Base-by-base conservation (phyloP, 2,329 filamentous ascomycete species). In the Talaromyces sp. region DNA sequence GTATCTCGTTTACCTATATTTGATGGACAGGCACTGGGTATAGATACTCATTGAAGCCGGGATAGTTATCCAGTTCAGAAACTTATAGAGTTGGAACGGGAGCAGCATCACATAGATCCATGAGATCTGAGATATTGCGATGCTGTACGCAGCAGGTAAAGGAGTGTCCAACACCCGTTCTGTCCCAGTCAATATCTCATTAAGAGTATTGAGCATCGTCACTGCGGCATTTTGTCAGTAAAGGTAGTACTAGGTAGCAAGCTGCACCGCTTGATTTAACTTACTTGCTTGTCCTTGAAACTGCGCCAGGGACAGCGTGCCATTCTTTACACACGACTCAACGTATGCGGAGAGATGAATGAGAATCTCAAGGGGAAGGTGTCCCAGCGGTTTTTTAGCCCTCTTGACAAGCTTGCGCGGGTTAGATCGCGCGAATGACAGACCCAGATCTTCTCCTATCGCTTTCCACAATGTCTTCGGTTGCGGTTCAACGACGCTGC, bases 91-190 rank as follows among this genome's bases (percentile, higher is more conserved):
- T 74, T 95, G 90, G 80, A 94, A 94, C 5, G 90, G 90, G 1
- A 95, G 81, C 29, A 90, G 80, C 62, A 91, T 75, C 48, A 94
- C 86, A 73, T 94, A 95, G 47, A 91, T 82, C 85, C 89, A 92
- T 29, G 90, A 90, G 67, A 94, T 93, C 70, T 95, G 90, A 17
- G 86, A 86, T 69, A 94, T 92, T 64, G 89, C 85, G 64, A 95
- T 94, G 60, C 83, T 85, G 77, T 95, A 95, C 42, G 90, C 90
- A 51, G 91, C 82, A 2, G 90, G 90, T 0, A 95, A 82, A 1
- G 90, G 90, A 0, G 90, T 95, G 70, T 87, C 89, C 29, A 93
- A 83, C 17, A 95, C 86, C 57, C 90, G 87, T 66, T 94, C 89
- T 43, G 86, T 86, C 53, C 86, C 86, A 14, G 84, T 83, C 61